A percentile compares a stretch with the other conserved stretches of the same genome.
phyloP scores from a whole-genome alignment of 2,329 filamentous ascomycete species.

The Aspergillus latus region DNA sequence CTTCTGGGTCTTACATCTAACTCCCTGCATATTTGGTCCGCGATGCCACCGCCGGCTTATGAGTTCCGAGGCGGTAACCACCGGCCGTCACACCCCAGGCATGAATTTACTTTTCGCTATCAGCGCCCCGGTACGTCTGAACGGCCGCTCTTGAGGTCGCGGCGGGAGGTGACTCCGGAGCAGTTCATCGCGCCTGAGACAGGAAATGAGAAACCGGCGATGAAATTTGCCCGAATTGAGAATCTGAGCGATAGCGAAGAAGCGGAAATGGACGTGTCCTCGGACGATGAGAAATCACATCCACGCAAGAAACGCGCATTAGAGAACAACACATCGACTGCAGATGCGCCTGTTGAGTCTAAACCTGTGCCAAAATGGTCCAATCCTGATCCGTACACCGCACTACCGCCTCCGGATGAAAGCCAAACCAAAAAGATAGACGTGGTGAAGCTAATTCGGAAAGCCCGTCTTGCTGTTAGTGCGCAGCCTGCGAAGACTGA shows the following conservation, averaged over 20 bases:
- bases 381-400: slow-evolving; percentile 92
- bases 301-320: slow-evolving; percentile 43
- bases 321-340: slow-evolving; percentile 21
- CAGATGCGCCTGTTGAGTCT: slow-evolving; percentile 24
- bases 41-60: slow-evolving; percentile 30
- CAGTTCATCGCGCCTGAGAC: slow-evolving; percentile 27
- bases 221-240: slow-evolving; percentile 39
- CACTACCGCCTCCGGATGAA: slow-evolving; percentile 76
- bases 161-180: slow-evolving; percentile 40
- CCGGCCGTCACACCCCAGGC: slow-evolving; percentile 26
- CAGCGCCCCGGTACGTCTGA: slow-evolving; percentile 36
- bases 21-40: not conserved
- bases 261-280: slow-evolving; percentile 47
- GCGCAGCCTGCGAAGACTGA: slow-evolving; percentile 53
- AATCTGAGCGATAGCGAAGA: slow-evolving; percentile 49
- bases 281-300: slow-evolving; percentile 34
- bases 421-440: slow-evolving; percentile 73
- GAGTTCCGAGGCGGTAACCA: slow-evolving; percentile 37
- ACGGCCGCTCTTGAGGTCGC: slow-evolving; percentile 37
- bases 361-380: slow-evolving; percentile 74
- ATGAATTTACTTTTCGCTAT: slow-evolving; percentile 45
- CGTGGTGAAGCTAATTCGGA: slow-evolving; percentile 87
- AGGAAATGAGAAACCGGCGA: slow-evolving; percentile 22
- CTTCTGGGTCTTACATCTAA: too few relatives aligned
- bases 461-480: slow-evolving; percentile 67